phyloP scores from a whole-genome alignment of 371 early-diverging fungal species.

The Rhizopus stolonifer region DNA sequence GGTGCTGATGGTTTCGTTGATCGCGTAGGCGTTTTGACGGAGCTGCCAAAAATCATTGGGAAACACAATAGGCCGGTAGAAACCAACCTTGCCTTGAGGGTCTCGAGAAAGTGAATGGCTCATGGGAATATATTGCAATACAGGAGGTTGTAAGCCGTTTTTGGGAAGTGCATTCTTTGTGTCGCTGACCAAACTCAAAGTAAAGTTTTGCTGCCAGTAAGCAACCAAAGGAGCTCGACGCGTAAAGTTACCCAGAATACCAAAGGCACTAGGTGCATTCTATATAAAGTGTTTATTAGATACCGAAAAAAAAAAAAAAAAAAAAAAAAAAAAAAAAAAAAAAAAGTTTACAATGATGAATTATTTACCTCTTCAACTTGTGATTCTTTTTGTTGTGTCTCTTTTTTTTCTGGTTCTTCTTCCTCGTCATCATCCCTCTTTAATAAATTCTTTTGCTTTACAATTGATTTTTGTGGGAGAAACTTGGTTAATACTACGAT shows the following conservation, averaged over 20 bases:
- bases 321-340: not conserved
- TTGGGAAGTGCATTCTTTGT: slow-evolving; percentile 44
- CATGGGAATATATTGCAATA: slow-evolving; percentile 56
- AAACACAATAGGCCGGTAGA: slow-evolving; percentile 74
- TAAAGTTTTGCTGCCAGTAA: slow-evolving; percentile 87
- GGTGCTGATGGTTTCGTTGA: slow-evolving; percentile 73
- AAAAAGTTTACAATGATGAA: too few relatives aligned
- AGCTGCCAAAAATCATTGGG: slow-evolving; percentile 91
- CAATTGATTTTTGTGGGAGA: slow-evolving; percentile 58
- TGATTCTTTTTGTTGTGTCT: slow-evolving; percentile 5
- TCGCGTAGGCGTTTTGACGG: slow-evolving; percentile 63
- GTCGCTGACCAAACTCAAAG: slow-evolving; percentile 66
- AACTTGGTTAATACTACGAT: slow-evolving; percentile 68
- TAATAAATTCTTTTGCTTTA: slow-evolving; percentile 73
- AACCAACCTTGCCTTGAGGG: slow-evolving; percentile 39
- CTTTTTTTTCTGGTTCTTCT: slow-evolving; percentile 18
- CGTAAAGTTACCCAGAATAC: slow-evolving; percentile 33
- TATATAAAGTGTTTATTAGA: not conserved
- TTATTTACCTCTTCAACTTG: not conserved
- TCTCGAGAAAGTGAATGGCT: slow-evolving; percentile 34
- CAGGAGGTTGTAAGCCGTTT: slow-evolving; percentile 50
- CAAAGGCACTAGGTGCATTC: not conserved
- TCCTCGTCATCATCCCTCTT: slow-evolving; percentile 43
- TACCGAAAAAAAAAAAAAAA: too few relatives aligned
- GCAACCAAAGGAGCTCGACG: slow-evolving; percentile 62